These are phyloP conservation scores for Phytophthora nicotianae DNA, from an alignment of 352 stramenopile species.

Conservation along the genomic window DNA sequence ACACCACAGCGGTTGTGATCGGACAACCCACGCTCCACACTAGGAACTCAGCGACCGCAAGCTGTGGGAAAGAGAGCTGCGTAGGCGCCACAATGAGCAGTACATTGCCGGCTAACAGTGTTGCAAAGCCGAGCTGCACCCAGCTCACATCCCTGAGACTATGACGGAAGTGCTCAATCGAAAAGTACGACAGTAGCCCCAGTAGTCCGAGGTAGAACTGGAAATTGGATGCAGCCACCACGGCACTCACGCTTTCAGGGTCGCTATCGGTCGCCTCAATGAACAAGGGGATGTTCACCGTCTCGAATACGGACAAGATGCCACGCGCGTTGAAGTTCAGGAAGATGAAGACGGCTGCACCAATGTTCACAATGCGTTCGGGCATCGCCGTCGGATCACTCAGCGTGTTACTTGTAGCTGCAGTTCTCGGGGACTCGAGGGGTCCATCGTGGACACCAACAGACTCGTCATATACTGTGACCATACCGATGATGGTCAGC, in stretches of 20 bases:
- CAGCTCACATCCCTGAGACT: slow-evolving; percentile 62
- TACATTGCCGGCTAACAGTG: slow-evolving; percentile 61
- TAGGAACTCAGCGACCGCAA: slow-evolving; percentile 58
- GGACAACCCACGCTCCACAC: slow-evolving; percentile 80
- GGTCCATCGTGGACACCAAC: slow-evolving; percentile 61
- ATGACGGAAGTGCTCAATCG: slow-evolving; percentile 75
- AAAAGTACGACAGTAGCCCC: slow-evolving; percentile 70
- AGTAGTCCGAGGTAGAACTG: slow-evolving; percentile 77
- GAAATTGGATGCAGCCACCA: slow-evolving; percentile 72
- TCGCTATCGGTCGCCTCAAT: slow-evolving; percentile 64
- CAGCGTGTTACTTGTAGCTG: slow-evolving; percentile 42
- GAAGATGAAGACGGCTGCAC: slow-evolving; percentile 70
- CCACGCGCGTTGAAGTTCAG: slow-evolving; percentile 76
- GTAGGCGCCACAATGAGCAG: slow-evolving; percentile 50
- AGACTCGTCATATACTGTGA: slow-evolving; percentile 61
- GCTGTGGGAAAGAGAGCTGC: slow-evolving; percentile 47
- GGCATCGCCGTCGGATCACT: slow-evolving; percentile 56
- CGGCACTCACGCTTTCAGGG: slow-evolving; percentile 46
- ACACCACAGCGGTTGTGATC: slow-evolving; percentile 67
- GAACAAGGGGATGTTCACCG: slow-evolving; percentile 80
- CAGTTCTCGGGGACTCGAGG: slow-evolving; percentile 41
- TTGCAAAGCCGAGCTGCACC: slow-evolving; percentile 65
- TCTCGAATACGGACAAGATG: slow-evolving; percentile 80
- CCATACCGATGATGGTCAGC: slow-evolving; percentile 65
- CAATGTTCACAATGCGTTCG: slow-evolving; percentile 65